Evolutionary conservation across 2,329 filamentous ascomycete species (phyloP).

Genomic region (Cadophora gregata): DNA sequence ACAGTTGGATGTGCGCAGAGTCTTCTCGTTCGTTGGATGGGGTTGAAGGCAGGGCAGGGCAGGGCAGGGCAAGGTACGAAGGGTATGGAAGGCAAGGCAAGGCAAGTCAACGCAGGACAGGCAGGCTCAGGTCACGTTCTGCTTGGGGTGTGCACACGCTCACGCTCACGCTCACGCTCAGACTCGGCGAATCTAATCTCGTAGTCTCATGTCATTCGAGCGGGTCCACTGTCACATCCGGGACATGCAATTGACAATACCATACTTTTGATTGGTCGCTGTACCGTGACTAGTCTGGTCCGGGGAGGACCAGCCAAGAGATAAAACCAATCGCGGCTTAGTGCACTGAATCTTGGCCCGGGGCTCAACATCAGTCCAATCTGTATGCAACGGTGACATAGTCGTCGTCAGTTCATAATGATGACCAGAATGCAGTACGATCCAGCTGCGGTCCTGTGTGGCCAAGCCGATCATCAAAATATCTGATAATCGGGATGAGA

Average conservation of each 20-base stretch:
- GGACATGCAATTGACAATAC: conserved; percentile 5
- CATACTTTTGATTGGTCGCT: not conserved
- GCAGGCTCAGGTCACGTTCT: conserved; percentile 5
- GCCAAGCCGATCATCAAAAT: not conserved
- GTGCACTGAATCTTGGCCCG: not conserved
- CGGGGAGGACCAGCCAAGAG: not conserved
- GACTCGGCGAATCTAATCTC: conserved; percentile 12
- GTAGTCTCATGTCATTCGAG: not conserved
- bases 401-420: not conserved
- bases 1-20: not conserved
- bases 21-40: not conserved
- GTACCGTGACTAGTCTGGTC: not conserved
- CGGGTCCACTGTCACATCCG: not conserved
- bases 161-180: not conserved
- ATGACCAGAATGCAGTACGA: not conserved
- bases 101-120: no score
- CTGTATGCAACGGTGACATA: not conserved
- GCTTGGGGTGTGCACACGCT: not conserved
- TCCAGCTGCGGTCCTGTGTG: not conserved
- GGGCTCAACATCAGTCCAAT: conserved; percentile 5
- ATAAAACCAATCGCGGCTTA: conserved; percentile 14
- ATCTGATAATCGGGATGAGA: conserved; percentile 6
- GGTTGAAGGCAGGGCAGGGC: not conserved
- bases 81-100: not conserved
- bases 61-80: not conserved